Conservation (phyloP, 306 rosid species). For the Cicer bijugum region DNA sequence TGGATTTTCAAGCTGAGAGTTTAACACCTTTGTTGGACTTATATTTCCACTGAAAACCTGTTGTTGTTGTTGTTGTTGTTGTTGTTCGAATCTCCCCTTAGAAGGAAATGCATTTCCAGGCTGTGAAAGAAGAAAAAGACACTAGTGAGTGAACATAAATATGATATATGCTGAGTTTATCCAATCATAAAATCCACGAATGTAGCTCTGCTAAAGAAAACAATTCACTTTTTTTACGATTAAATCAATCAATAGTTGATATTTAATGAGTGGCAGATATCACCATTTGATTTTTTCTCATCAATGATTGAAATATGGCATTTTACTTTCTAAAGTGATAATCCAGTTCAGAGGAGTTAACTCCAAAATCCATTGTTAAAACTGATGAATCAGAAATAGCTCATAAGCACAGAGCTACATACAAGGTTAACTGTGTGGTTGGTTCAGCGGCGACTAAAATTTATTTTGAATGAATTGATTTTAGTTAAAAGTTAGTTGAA, state of each 20-base stretch:
- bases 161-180: background rate
- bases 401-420: too few relatives aligned
- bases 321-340: background rate
- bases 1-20: slow-evolving; percentile 5
- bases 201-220: background rate
- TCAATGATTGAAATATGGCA: background rate
- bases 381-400: too few relatives aligned
- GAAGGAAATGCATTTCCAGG: slow-evolving; percentile 28
- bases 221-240: background rate
- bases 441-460: too few relatives aligned
- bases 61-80: background rate
- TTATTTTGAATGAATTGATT: too few relatives aligned
- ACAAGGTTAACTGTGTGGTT: too few relatives aligned
- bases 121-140: slow-evolving; percentile 8
- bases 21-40: slow-evolving; percentile 8
- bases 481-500: too few relatives aligned
- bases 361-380: too few relatives aligned
- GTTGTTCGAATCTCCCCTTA: slow-evolving; percentile 32
- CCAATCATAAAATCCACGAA: slow-evolving; percentile 1
- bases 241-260: background rate
- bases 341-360: background rate
- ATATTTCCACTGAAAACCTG: background rate
- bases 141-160: background rate
- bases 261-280: background rate
- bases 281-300: background rate